phyloP scores from a whole-genome alignment of 768 basidiomycete species.

The Boletus edulis region DNA sequence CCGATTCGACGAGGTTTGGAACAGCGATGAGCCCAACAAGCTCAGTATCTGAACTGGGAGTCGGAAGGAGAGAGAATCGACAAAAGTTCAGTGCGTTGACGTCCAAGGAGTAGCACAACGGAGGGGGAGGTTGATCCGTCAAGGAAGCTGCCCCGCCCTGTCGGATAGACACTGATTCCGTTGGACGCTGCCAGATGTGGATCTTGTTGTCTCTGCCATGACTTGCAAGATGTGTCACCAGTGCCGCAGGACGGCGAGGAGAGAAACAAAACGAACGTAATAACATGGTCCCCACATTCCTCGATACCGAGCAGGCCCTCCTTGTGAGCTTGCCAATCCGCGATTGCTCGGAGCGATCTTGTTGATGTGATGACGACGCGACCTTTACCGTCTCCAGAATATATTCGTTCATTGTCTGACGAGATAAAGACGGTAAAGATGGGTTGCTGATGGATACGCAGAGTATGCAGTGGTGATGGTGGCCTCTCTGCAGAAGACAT shows the following conservation, averaged over 20 bases:
- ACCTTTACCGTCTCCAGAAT: conserved; percentile 83
- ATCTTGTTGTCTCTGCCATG: conserved; percentile 87
- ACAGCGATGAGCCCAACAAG: conserved; percentile 63
- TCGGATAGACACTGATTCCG: conserved; percentile 44
- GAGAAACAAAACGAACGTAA: conserved; percentile 67
- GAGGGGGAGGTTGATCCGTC: conserved; percentile 47
- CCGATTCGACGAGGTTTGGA: conserved; percentile 88
- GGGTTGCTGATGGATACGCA: conserved; percentile 69
- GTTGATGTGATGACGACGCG: conserved; percentile 77
- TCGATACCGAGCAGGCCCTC: conserved; percentile 75
- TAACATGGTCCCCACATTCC: conserved; percentile 62
- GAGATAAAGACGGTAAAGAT: conserved; percentile 64
- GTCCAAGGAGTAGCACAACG: conserved; percentile 67
- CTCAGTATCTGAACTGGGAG: conserved; percentile 11
- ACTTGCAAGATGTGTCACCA: conserved; percentile 27
- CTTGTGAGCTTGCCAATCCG: conserved; percentile 76
- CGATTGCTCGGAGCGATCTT: conserved; percentile 66
- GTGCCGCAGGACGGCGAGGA: neutral
- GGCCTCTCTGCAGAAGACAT: conserved; percentile 17
- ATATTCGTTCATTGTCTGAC: conserved; percentile 72
- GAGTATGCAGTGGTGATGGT: conserved; percentile 66
- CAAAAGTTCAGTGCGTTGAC: conserved; percentile 96
- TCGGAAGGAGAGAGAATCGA: conserved; percentile 69
- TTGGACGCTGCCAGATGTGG: conserved; percentile 64
- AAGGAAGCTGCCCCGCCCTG: conserved; percentile 57